Base-by-base conservation (phyloP, 2,329 filamentous ascomycete genomes). In the Zymoseptoria tritici region DNA sequence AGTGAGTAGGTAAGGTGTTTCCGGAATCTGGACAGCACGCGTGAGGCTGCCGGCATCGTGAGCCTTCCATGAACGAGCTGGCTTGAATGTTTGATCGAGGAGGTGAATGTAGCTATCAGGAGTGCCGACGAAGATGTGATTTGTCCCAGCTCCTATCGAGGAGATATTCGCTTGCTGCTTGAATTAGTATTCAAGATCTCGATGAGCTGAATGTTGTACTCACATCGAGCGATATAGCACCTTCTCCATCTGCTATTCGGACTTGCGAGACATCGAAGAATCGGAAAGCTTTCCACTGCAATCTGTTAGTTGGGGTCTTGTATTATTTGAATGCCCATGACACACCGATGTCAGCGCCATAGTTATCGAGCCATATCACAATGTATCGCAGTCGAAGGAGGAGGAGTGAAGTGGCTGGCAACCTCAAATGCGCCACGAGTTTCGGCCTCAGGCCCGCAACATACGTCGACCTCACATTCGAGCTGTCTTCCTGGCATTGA, bases 201-300 rank as follows among this genome's bases (percentile, higher is more conserved):
- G 3, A 42, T 16, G 36, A 13, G 16, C 11, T 42, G 2, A 4
- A 29, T 53, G 49, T 9, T 5, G 42, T 20, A 63, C 59, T 50
- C 58, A 67, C 68, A 70, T 77, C 68, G 69, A 72, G 66, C 52
- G 66, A 60, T 52, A 71, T 59, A 36, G 86, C 85, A 73, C 85
- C 88, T 73, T 95, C 90, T 71, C 88, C 87, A 74, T 95, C 88
- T 68, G 82, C 83, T 70, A 92, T 82, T 72, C 88, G 85, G 75
- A 97, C 86, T 73, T 89, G 87, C 73, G 86, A 86, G 75, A 96
- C 91, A 78, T 97, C 91, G 84, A 99, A 97, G 86, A 99, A 99
- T 82, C 96, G 92, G 80, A 99, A 99, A 68, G 89, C 87, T 89
- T 97, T 97, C 93, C 94, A 97, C 93, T 96, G 66, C 55, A 59